These are phyloP conservation scores for Nemania abortiva DNA, from an alignment of 2,329 filamentous ascomycete genomes.

Conservation along the genomic window DNA sequence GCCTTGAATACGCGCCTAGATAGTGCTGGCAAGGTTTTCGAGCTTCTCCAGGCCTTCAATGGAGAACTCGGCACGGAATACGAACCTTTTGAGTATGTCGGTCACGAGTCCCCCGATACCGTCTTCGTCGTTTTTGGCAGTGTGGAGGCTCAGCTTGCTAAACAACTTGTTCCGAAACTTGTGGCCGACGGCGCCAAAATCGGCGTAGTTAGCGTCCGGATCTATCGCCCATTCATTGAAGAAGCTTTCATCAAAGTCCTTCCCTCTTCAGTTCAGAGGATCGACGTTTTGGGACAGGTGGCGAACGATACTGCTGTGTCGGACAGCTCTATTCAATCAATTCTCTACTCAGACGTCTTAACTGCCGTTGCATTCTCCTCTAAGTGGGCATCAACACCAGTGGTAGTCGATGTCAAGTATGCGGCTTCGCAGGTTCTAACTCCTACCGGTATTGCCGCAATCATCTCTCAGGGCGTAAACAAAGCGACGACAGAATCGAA, in stretches of 20 bases:
- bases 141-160: constrained; percentile 86
- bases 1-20: constrained; percentile 77
- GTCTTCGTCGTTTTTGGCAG: constrained; percentile 95
- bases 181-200: constrained; percentile 80
- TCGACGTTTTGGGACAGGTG: constrained; percentile 93
- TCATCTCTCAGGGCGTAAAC: constrained; percentile 63
- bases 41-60: constrained; percentile 82
- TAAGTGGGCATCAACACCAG: constrained; percentile 71
- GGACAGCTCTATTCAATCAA: constrained; percentile 83
- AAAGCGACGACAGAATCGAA: constrained; percentile 65
- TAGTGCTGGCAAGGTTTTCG: constrained; percentile 75
- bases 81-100: constrained; percentile 91
- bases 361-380: constrained; percentile 84
- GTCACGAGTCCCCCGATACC: constrained; percentile 81
- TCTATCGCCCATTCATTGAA: constrained; percentile 96
- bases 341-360: constrained; percentile 90
- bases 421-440: constrained; percentile 72
- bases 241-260: constrained; percentile 89
- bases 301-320: constrained; percentile 76
- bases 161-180: constrained; percentile 81
- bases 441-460: constrained; percentile 64
- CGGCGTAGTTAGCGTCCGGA: constrained; percentile 88
- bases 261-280: constrained; percentile 77
- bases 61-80: constrained; percentile 94
- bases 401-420: constrained; percentile 90